phyloP scores from a whole-genome alignment of 257 asterid species.

The Gentiana straminea region DNA sequence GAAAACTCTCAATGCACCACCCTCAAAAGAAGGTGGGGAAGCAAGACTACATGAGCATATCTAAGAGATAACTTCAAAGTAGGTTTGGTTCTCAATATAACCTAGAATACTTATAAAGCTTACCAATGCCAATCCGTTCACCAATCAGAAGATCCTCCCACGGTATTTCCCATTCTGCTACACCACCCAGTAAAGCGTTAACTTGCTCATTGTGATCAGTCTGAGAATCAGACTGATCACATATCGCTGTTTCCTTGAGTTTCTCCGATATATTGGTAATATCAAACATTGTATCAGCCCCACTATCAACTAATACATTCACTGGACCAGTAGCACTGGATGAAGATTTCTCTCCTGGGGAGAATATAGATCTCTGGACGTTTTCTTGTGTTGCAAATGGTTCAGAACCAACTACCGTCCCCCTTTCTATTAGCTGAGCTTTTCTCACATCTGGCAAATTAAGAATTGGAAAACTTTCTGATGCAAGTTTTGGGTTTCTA shows the following conservation, averaged over 20 bases:
- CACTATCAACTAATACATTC: conserved; percentile 15
- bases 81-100: not conserved
- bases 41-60: not conserved
- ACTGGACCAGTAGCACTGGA: conserved; percentile 24
- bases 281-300: conserved; percentile 24
- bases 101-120: not conserved
- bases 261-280: conserved; percentile 13
- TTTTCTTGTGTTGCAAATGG: conserved; percentile 23
- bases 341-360: conserved; percentile 18
- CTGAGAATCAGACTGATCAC: conserved; percentile 29
- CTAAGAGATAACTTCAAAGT: not conserved
- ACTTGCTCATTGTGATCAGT: conserved; percentile 35
- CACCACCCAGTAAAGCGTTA: conserved; percentile 56
- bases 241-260: conserved; percentile 19
- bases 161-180: conserved; percentile 70
- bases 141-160: conserved; percentile 99
- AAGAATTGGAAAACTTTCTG: conserved; percentile 19
- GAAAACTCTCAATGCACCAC: not conserved
- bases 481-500: conserved; percentile 24
- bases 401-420: conserved; percentile 25
- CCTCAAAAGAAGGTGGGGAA: not conserved
- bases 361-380: conserved; percentile 6
- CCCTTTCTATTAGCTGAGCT: conserved; percentile 14
- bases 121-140: conserved; percentile 96
- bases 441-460: conserved; percentile 20